A percentile compares a stretch with the other conserved stretches of the same genome.
These are phyloP conservation scores for Silene noctiflora DNA, from an alignment of 179 eudicot species.

Conservation along the genomic window DNA sequence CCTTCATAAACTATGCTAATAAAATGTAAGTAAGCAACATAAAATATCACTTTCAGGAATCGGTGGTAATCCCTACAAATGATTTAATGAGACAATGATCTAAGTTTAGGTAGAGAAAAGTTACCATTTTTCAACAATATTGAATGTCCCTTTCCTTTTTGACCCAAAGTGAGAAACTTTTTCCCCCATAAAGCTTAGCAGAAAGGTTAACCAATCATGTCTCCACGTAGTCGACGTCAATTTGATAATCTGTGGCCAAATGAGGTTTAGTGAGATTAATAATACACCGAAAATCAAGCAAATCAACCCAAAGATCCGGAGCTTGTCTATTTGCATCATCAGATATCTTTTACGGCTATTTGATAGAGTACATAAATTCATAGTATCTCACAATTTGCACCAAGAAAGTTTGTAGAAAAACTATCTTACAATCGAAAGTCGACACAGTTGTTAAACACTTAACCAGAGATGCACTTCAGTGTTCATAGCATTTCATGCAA, in stretches of 20 bases:
- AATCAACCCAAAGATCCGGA: conserved; percentile 15
- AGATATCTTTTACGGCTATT: background rate
- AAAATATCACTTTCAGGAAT: conserved; percentile 28
- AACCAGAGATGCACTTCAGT: background rate
- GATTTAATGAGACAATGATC: conserved; percentile 27
- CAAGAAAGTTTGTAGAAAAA: background rate
- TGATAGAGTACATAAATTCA: background rate
- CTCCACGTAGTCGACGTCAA: background rate
- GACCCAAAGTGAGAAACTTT: conserved; percentile 14
- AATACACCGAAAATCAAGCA: background rate
- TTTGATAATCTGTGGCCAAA: conserved; percentile 4
- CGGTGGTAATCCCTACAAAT: conserved; percentile 21
- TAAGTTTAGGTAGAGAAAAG: conserved; percentile 25
- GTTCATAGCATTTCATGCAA: background rate
- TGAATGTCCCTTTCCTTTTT: conserved; percentile 16
- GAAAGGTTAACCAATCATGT: conserved; percentile 17
- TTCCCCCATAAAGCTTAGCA: background rate
- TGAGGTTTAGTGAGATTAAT: background rate
- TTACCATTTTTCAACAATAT: conserved; percentile 15
- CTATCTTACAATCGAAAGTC: background rate
- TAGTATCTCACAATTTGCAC: background rate
- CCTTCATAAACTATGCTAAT: background rate
- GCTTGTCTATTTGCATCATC: conserved; percentile 15
- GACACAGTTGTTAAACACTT: background rate
- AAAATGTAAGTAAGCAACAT: background rate